A percentile compares a stretch with the other conserved stretches of the same genome.
phyloP scores from a whole-genome alignment of 1,139 yeast species.

The Magnusiomyces tetraspermus region DNA sequence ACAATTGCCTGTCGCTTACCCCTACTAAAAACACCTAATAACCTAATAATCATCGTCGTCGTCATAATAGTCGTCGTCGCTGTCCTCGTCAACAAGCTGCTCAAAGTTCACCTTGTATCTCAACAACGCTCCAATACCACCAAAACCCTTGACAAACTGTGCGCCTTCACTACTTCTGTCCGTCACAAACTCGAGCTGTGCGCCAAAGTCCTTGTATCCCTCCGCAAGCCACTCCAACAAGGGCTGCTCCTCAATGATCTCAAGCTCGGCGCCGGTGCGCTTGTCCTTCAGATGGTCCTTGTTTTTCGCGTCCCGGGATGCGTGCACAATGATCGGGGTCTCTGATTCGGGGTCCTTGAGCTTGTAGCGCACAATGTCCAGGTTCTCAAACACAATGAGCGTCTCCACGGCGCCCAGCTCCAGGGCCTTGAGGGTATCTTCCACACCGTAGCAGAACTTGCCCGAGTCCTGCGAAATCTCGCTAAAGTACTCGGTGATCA shows the following conservation, averaged over 20 bases:
- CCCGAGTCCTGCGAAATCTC: conserved; percentile 97
- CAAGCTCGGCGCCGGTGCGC: conserved; percentile 84
- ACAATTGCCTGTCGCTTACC: too few species aligned
- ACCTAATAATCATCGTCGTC: conserved; percentile 32
- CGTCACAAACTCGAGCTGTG: conserved; percentile 88
- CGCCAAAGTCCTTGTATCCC: conserved; percentile 88
- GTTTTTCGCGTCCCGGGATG: conserved; percentile 45
- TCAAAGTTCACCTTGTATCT: conserved; percentile 96
- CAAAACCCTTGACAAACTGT: conserved; percentile 93
- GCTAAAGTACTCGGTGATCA: conserved; percentile 82
- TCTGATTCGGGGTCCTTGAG: conserved; percentile 77
- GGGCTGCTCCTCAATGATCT: conserved; percentile 68
- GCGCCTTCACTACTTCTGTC: conserved; percentile 98
- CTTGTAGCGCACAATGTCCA: conserved; percentile 74
- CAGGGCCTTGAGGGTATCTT: conserved; percentile 88
- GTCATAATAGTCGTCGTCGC: conserved; percentile 80
- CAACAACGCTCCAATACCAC: conserved; percentile 95
- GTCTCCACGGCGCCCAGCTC: conserved; percentile 95
- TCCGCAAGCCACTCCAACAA: conserved; percentile 97
- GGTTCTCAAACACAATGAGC: conserved; percentile 84
- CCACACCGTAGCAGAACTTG: conserved; percentile 93
- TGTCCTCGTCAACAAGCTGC: conserved; percentile 81
- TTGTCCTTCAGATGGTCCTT: conserved; percentile 73
- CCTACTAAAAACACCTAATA: too few species aligned
- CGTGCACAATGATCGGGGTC: conserved; percentile 58